phyloP scores from a whole-genome alignment of 805 yeast genomes.

The Tetrapisispora phaffii region DNA sequence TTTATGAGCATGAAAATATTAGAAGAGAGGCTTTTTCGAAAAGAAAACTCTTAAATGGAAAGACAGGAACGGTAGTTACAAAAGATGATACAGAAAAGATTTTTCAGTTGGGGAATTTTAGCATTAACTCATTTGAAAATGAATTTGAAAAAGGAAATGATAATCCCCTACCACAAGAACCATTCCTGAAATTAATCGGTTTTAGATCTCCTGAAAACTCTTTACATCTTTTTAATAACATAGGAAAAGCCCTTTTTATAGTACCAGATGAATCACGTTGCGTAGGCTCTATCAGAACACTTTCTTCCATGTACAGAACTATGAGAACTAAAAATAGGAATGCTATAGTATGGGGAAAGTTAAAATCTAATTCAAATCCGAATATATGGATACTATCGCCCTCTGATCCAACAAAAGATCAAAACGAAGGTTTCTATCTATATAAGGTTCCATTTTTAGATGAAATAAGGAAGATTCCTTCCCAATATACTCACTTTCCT shows the following conservation, averaged over 20 bases:
- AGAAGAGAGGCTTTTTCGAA: slow-evolving; percentile 43
- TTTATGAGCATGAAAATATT: slow-evolving; percentile 45
- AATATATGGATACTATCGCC: slow-evolving; percentile 51
- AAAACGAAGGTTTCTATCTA: slow-evolving; percentile 62
- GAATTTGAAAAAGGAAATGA: slow-evolving; percentile 29
- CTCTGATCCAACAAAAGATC: slow-evolving; percentile 24
- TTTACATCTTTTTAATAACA: slow-evolving; percentile 42
- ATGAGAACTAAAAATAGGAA: slow-evolving; percentile 42
- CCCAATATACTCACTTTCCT: slow-evolving; percentile 6
- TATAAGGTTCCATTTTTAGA: slow-evolving; percentile 64
- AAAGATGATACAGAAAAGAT: slow-evolving; percentile 29
- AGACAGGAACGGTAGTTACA: slow-evolving; percentile 37
- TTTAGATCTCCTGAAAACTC: slow-evolving; percentile 41
- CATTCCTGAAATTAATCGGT: slow-evolving; percentile 58
- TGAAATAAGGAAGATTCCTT: slow-evolving; percentile 61
- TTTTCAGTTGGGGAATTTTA: slow-evolving; percentile 39
- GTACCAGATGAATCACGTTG: slow-evolving; percentile 55
- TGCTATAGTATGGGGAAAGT: slow-evolving; percentile 67
- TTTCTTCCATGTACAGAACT: slow-evolving; percentile 56
- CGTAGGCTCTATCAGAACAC: slow-evolving; percentile 55
- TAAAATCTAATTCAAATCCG: slow-evolving; percentile 46
- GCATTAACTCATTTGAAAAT: slow-evolving; percentile 31
- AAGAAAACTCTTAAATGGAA: slow-evolving; percentile 32
- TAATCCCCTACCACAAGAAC: slow-evolving; percentile 30
- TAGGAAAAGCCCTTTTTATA: slow-evolving; percentile 49